Evolutionary conservation across 768 basidiomycete species (phyloP).

Genomic region (Sistotremastrum niveocremeum): DNA sequence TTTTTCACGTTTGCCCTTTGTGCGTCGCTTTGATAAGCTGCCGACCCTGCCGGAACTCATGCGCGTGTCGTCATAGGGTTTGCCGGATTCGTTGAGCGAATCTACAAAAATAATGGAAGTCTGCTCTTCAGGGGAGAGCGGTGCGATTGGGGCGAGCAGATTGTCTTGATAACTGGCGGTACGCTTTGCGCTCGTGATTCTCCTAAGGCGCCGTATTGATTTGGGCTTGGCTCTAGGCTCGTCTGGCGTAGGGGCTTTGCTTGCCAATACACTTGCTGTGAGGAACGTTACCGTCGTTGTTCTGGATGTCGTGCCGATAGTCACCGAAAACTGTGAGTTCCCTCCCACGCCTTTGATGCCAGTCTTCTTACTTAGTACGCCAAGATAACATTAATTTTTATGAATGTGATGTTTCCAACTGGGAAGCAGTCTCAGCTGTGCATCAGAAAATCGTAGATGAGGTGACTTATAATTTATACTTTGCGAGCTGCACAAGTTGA

Average conservation of each 20-base stretch:
- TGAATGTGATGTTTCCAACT: constrained; percentile 84
- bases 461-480: constrained; percentile 25
- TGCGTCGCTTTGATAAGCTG: constrained; percentile 24
- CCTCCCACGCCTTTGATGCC: neutral
- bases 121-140: constrained; percentile 43
- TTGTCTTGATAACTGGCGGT: constrained; percentile 90
- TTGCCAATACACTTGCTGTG: constrained; percentile 78
- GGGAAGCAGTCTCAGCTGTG: constrained; percentile 68
- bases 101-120: constrained; percentile 66
- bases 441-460: constrained; percentile 67
- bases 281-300: constrained; percentile 76
- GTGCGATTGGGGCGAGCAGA: constrained; percentile 79
- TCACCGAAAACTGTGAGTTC: constrained; percentile 61
- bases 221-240: constrained; percentile 38
- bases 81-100: constrained; percentile 45
- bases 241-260: constrained; percentile 77
- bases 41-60: too few relatives aligned
- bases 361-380: neutral
- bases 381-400: constrained; percentile 74
- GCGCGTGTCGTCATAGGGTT: neutral
- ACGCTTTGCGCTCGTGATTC: constrained; percentile 9
- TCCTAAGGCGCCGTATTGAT: neutral
- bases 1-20: constrained; percentile 50
- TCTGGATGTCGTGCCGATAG: constrained; percentile 68
- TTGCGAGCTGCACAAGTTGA: neutral